Evolutionary conservation across 805 yeast species (phyloP).

Genomic region (Candida vaughaniae): DNA sequence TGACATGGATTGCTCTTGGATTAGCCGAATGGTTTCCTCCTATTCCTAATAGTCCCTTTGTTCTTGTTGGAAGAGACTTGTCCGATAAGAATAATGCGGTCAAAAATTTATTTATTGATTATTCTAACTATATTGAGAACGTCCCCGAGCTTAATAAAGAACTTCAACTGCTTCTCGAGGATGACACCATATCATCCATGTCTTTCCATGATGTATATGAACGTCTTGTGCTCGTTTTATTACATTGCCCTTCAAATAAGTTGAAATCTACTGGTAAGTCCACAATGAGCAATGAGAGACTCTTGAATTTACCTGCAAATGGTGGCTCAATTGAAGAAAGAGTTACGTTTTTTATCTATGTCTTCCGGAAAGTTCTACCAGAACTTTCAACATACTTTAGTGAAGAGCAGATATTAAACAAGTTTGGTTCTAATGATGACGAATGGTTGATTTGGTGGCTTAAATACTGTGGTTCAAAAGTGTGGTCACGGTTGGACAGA

Average conservation of each 20-base stretch:
- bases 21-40: constrained; percentile 90
- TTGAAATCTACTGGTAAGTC: constrained; percentile 33
- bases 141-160: constrained; percentile 22
- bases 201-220: constrained; percentile 70
- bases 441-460: constrained; percentile 97
- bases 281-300: constrained; percentile 18
- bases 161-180: constrained; percentile 23
- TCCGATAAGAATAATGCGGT: constrained; percentile 23
- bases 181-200: constrained; percentile 32
- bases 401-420: constrained; percentile 74
- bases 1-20: constrained; percentile 86
- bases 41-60: constrained; percentile 50
- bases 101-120: constrained; percentile 36
- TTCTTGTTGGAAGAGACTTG: constrained; percentile 53
- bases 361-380: constrained; percentile 63
- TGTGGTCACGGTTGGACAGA: constrained; percentile 75
- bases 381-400: constrained; percentile 73
- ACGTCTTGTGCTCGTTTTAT: constrained; percentile 67
- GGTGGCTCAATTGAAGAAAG: constrained; percentile 69
- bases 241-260: constrained; percentile 67
- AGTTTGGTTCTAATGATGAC: constrained; percentile 59
- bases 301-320: constrained; percentile 43
- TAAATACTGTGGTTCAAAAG: constrained; percentile 85
- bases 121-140: constrained; percentile 36
- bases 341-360: constrained; percentile 64